Evolutionary conservation across 1,284 basidiomycete genomes (phyloP), one percentile per base, ranked within the genome.

Genomic region (Sporisorium sorghi): DNA sequence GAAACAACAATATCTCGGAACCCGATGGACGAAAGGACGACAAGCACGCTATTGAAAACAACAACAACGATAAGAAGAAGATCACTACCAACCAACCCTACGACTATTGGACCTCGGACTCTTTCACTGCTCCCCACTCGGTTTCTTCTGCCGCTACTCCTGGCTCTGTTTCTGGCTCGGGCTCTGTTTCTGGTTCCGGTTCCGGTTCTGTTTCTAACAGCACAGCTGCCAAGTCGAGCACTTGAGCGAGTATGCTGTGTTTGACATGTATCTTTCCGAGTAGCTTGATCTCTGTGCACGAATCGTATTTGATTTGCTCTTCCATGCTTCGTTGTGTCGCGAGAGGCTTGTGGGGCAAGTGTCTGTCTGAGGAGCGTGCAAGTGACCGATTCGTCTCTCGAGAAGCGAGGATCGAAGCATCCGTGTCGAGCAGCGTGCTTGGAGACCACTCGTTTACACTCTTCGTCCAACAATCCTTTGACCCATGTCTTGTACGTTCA

Each of bases 91-190:
- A 19, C 28, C 21, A 23, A 8, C 19, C 11, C 7, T 14, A 33
- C 42, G 54, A 51, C 26, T 35, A 42, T n/a, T 57, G 58, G 64
- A 60, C 57, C 58, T 67, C 49, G 49, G 53, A 67, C 49, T 50
- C 46, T 43, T 11, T 51, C 10, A 40, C 51, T 32, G 33, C 52
- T 58, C 14, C 23, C 11, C 32, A 17, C n/a, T 47, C 46, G 28
- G 30, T 43, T 28, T 19, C 32, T 37, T 2, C 0, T 12, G 37
- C 15, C 30, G 44, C 32, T 37, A 3, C 0, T 19, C 30, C 15
- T 47, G 43, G 32, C 23, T 56, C 35, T 9, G 46, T 17, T 46
- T 35, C 32, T 46, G 14, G 9, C 19, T 55, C 12, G 35, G 32
- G 40, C 21, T 55, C 43, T 11, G 43, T 8, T 54, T 24, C 23